Conservation (phyloP, 768 basidiomycete genomes). For the Leccinum arenicola region DNA sequence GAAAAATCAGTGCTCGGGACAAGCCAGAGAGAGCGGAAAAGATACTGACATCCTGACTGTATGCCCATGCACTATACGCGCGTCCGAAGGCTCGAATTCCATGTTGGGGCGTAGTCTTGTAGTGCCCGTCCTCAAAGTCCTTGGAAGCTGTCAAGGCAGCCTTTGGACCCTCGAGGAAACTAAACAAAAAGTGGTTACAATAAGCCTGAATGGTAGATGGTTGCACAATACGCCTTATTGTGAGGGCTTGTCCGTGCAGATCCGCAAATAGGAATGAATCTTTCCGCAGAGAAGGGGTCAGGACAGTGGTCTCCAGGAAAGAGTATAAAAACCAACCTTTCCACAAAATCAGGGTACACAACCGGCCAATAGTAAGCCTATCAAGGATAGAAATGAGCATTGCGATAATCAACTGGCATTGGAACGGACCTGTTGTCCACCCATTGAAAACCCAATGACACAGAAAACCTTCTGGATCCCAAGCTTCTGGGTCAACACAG, state of each 20-base stretch:
- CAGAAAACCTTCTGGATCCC: constrained; percentile 18
- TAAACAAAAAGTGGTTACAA: constrained; percentile 24
- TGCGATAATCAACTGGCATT: background rate
- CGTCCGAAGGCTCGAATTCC: constrained; percentile 57
- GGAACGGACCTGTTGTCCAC: constrained; percentile 46
- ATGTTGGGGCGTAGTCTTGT: constrained; percentile 43
- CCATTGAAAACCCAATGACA: constrained; percentile 56
- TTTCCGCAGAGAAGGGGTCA: constrained; percentile 7
- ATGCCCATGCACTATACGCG: constrained; percentile 61
- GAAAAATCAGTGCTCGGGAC: background rate
- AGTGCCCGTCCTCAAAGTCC: constrained; percentile 55
- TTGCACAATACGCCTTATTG: constrained; percentile 47
- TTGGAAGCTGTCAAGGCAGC: constrained; percentile 51
- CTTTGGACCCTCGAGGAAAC: constrained; percentile 61
- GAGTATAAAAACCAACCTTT: constrained; percentile 33
- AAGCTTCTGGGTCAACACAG: constrained; percentile 42
- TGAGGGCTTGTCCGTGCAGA: constrained; percentile 57
- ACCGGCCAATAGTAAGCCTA: constrained; percentile 58
- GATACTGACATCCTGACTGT: constrained; percentile 49
- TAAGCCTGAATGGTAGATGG: background rate
- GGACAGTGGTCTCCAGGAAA: background rate
- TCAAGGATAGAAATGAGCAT: background rate
- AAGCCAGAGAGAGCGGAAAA: background rate
- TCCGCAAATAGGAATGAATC: constrained; percentile 44
- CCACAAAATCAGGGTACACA: constrained; percentile 53